A percentile compares a stretch with the other conserved stretches of the same genome.
Conservation (phyloP, 495 filamentous ascomycete species). For the Annulohypoxylon moriforme region DNA sequence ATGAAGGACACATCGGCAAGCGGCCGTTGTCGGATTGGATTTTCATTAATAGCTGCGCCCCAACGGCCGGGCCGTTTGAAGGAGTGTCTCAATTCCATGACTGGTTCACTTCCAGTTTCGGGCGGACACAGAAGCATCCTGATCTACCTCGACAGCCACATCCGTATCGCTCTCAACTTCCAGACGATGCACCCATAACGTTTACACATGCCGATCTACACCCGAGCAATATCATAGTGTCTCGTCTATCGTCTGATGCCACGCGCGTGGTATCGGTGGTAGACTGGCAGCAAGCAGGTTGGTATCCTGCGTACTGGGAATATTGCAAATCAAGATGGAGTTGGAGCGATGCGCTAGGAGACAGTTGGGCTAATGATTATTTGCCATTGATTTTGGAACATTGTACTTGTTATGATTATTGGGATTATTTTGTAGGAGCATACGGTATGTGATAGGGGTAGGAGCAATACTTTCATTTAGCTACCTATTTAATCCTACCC, state of each 20-base stretch:
- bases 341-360: neutral
- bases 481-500: too few relatives aligned
- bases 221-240: conserved; percentile 55
- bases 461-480: too few relatives aligned
- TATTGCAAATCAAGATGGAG: conserved; percentile 52
- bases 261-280: conserved; percentile 52
- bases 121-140: neutral
- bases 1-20: conserved; percentile 46
- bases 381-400: neutral
- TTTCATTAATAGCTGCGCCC: conserved; percentile 38
- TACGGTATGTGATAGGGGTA: neutral
- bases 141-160: conserved; percentile 26
- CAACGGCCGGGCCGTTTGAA: conserved; percentile 53
- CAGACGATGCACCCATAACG: conserved; percentile 56
- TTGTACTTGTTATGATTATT: neutral
- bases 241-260: conserved; percentile 31
- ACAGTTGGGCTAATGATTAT: neutral
- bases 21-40: neutral
- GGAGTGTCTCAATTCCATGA: conserved; percentile 58
- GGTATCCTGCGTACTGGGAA: conserved; percentile 62
- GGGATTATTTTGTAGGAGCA: neutral
- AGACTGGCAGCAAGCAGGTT: conserved; percentile 64
- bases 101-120: conserved; percentile 39
- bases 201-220: conserved; percentile 64
- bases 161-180: conserved; percentile 53